phyloP scores from a whole-genome alignment of 805 yeast species.

The Saccharomycopsis malanga region DNA sequence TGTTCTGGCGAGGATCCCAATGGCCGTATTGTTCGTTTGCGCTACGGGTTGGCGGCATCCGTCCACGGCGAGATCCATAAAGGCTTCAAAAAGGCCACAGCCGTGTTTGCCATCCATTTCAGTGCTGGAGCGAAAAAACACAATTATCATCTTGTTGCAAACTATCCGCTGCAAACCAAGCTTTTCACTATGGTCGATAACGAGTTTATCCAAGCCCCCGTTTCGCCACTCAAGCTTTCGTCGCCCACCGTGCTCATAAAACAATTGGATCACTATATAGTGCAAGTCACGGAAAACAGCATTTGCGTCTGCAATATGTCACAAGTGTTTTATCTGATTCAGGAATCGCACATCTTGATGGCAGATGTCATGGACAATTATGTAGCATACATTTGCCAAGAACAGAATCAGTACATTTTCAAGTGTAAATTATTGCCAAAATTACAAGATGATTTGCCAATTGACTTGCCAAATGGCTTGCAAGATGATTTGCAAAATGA shows the following conservation, averaged over 20 bases:
- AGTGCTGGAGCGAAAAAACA: neutral
- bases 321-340: neutral
- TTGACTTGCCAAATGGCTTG: no score
- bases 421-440: no score
- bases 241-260: no score
- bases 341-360: neutral
- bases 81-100: constrained; percentile 4
- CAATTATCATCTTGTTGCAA: constrained; percentile 5
- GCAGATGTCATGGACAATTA: neutral
- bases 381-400: constrained; percentile 4
- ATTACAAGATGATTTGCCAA: no score
- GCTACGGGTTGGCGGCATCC: constrained; percentile 7
- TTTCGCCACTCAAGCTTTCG: no score
- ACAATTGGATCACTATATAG: no score
- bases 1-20: constrained; percentile 8
- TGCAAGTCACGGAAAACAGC: neutral
- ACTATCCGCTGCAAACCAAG: neutral
- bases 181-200: no score
- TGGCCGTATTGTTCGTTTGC: constrained; percentile 9
- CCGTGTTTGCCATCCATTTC: constrained; percentile 4
- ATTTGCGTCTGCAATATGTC: neutral
- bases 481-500: no score
- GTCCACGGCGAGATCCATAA: neutral
- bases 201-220: no score
- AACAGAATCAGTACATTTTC: no score